Conservation (phyloP, 179 eudicot species). For the Spinacia oleracea region DNA sequence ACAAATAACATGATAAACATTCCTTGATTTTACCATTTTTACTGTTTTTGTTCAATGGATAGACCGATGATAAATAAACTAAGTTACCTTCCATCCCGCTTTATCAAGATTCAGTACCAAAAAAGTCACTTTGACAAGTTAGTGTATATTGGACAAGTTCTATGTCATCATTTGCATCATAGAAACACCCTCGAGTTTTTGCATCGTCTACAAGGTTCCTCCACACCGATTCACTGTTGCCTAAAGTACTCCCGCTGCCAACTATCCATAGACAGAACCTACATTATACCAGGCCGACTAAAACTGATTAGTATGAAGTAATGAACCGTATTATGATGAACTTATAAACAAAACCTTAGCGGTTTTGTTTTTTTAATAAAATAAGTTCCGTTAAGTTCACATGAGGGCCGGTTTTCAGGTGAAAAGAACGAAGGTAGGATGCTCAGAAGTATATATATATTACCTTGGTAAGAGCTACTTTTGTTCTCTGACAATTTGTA, state of each 20-base stretch:
- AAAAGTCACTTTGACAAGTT: constrained; percentile 6
- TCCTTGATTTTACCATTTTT: not conserved
- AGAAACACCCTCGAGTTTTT: constrained; percentile 47
- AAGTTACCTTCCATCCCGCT: constrained; percentile 48
- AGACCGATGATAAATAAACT: not conserved
- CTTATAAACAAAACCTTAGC: not conserved
- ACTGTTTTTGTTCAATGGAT: not conserved
- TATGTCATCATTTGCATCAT: constrained; percentile 40
- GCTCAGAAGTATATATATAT: not conserved
- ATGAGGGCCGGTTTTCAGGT: not conserved
- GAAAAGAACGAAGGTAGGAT: too few relatives aligned
- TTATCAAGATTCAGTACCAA: constrained; percentile 30
- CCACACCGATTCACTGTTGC: constrained; percentile 51
- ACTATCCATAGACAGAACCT: constrained; percentile 67
- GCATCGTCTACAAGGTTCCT: constrained; percentile 49
- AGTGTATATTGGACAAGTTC: constrained; percentile 31
- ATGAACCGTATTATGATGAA: too few relatives aligned
- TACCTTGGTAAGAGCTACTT: constrained; percentile 74
- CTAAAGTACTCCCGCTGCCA: constrained; percentile 49
- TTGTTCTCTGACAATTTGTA: constrained; percentile 49
- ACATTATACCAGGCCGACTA: not conserved
- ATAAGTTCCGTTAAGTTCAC: not conserved
- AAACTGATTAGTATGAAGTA: not conserved
- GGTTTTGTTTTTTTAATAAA: not conserved
- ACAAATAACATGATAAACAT: not conserved